Conservation (phyloP, 2,329 filamentous ascomycete genomes). For the Aspergillus sp. region DNA sequence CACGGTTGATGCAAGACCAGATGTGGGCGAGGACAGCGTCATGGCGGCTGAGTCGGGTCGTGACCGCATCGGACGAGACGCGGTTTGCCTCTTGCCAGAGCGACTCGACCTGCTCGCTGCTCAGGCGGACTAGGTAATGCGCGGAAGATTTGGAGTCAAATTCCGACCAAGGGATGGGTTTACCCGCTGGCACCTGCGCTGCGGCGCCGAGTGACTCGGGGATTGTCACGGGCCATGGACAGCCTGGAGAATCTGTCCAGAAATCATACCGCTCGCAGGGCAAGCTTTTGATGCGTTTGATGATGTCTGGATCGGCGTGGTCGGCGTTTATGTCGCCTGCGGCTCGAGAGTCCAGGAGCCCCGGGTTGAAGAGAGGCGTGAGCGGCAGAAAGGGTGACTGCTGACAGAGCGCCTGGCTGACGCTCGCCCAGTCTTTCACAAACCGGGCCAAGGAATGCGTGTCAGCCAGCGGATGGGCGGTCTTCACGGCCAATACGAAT, state of each 20-base stretch:
- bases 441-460: slow-evolving; percentile 45
- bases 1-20: slow-evolving; percentile 45
- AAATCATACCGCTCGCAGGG: slow-evolving; percentile 50
- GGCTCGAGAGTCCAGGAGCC: slow-evolving; percentile 34
- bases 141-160: slow-evolving; percentile 40
- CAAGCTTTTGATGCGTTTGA: slow-evolving; percentile 26
- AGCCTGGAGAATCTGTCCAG: slow-evolving; percentile 32
- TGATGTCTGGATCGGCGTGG: slow-evolving; percentile 20
- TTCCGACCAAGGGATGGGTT: slow-evolving; percentile 39
- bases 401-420: slow-evolving; percentile 16
- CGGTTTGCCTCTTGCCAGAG: slow-evolving; percentile 29
- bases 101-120: slow-evolving; percentile 28
- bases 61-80: background rate
- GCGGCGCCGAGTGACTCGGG: slow-evolving; percentile 17
- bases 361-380: slow-evolving; percentile 41
- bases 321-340: slow-evolving; percentile 23
- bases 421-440: slow-evolving; percentile 41
- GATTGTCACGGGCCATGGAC: slow-evolving; percentile 1
- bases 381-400: background rate
- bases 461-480: slow-evolving; percentile 48
- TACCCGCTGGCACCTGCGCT: slow-evolving; percentile 28
- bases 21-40: slow-evolving; percentile 49
- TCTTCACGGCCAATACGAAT: slow-evolving; percentile 40
- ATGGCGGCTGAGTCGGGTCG: slow-evolving; percentile 36
- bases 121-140: slow-evolving; percentile 38